Evolutionary conservation across 495 filamentous ascomycete genomes (phyloP).

Genomic region (Penicillium steckii): DNA sequence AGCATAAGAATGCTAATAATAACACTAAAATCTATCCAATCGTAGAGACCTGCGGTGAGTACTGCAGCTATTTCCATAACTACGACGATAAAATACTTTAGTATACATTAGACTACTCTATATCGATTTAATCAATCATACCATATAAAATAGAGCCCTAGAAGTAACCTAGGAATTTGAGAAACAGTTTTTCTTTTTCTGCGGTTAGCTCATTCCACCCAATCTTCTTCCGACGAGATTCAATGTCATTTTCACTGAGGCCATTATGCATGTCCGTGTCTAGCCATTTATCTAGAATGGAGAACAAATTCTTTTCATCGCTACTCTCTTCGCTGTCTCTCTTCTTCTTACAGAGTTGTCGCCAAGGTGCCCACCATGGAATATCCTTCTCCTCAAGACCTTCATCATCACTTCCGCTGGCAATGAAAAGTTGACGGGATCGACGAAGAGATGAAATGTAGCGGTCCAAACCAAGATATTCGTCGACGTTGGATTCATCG

Average conservation of each 20-base stretch:
- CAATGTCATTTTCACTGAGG: slow-evolving; percentile 57
- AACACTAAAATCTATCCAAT: slow-evolving; percentile 85
- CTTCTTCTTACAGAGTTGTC: slow-evolving; percentile 53
- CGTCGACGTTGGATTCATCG: no score
- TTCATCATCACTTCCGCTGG: slow-evolving; percentile 45
- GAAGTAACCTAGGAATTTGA: slow-evolving; percentile 78
- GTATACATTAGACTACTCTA: background rate
- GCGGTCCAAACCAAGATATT: slow-evolving; percentile 56
- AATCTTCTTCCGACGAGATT: slow-evolving; percentile 61
- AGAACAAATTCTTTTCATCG: no score
- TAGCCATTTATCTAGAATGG: slow-evolving; percentile 72
- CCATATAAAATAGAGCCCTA: slow-evolving; percentile 82
- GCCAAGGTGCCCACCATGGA: no score
- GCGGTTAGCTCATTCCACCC: slow-evolving; percentile 75
- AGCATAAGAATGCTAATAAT: slow-evolving; percentile 80
- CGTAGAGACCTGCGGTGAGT: slow-evolving; percentile 73
- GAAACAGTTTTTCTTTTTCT: slow-evolving; percentile 75
- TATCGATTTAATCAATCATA: no score
- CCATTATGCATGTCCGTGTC: slow-evolving; percentile 67
- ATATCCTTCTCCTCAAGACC: slow-evolving; percentile 46
- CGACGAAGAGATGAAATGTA: slow-evolving; percentile 68
- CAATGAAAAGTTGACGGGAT: slow-evolving; percentile 54
- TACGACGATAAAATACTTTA: slow-evolving; percentile 28
- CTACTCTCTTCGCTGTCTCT: slow-evolving; percentile 40
- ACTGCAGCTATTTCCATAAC: slow-evolving; percentile 85